Conservation (phyloP, 306 rosid species). For the Crataegus laevigata region DNA sequence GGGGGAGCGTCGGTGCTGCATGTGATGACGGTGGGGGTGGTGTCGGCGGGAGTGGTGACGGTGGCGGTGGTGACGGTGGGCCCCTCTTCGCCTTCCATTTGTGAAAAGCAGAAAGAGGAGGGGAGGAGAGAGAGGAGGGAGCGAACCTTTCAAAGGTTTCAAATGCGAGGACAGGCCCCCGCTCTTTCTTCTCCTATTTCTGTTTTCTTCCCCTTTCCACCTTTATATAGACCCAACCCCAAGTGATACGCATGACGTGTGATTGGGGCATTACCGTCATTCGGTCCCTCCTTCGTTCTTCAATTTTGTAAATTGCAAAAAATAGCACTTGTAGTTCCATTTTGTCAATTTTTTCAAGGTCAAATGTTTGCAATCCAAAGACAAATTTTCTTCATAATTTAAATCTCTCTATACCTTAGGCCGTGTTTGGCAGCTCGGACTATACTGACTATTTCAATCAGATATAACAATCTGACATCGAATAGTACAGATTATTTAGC, state of each 20-base stretch:
- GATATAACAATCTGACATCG: too few species aligned
- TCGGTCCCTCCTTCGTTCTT: neutral
- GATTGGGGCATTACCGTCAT: neutral
- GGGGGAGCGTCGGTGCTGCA: constrained; percentile 15
- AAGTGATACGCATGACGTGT: neutral
- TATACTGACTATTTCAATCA: too few species aligned
- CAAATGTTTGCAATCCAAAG: too few species aligned
- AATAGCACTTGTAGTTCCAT: neutral
- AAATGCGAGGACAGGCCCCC: constrained; percentile 20
- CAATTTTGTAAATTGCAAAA: neutral
- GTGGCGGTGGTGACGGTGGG: constrained; percentile 22
- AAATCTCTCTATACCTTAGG: too few species aligned
- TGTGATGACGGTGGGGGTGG: constrained; percentile 13
- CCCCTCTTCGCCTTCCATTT: constrained; percentile 63
- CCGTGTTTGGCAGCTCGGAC: too few species aligned
- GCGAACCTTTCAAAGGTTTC: constrained; percentile 7
- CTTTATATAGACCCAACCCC: constrained; percentile 16
- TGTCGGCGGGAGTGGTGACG: neutral
- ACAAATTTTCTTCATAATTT: neutral
- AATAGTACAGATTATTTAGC: too few species aligned
- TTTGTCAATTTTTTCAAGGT: too few species aligned
- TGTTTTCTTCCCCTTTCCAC: neutral
- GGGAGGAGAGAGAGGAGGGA: constrained; percentile 25
- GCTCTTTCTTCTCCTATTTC: constrained; percentile 43
- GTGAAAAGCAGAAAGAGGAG: constrained; percentile 13